Conservation (phyloP, 2,329 filamentous ascomycete genomes). For the Alternaria sp. region DNA sequence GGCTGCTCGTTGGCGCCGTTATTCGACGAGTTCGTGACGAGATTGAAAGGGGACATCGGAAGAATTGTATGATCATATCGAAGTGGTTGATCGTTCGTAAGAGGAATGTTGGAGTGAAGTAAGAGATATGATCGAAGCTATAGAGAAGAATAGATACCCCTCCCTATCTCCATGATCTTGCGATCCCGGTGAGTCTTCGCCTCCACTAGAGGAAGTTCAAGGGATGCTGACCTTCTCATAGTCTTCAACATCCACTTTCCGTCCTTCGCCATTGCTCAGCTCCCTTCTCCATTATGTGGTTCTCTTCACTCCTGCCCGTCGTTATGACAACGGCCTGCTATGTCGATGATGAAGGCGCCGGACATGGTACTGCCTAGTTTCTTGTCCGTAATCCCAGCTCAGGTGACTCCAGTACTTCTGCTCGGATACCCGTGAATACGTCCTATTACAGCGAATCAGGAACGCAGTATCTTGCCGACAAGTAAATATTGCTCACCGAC, state of each 20-base stretch:
- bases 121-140: not conserved
- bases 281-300: not conserved
- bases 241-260: not conserved
- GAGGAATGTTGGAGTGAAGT: no score
- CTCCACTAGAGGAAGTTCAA: not conserved
- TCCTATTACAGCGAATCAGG: not conserved
- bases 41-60: conserved; percentile 52
- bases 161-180: not conserved
- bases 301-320: not conserved
- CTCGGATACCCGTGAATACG: not conserved
- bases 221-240: not conserved
- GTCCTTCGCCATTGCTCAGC: not conserved
- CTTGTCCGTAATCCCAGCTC: not conserved
- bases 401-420: not conserved
- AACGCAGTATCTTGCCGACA: not conserved
- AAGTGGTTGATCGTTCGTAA: not conserved
- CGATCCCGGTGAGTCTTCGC: not conserved
- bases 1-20: conserved; percentile 73
- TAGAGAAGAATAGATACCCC: not conserved
- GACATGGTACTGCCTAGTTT: no score
- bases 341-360: no score
- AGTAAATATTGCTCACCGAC: not conserved
- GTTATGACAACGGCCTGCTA: not conserved
- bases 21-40: conserved; percentile 69
- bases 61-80: conserved; percentile 7